These are phyloP conservation scores for Leptoxyphium fumago DNA, from an alignment of 2,329 filamentous ascomycete species.

Conservation along the genomic window DNA sequence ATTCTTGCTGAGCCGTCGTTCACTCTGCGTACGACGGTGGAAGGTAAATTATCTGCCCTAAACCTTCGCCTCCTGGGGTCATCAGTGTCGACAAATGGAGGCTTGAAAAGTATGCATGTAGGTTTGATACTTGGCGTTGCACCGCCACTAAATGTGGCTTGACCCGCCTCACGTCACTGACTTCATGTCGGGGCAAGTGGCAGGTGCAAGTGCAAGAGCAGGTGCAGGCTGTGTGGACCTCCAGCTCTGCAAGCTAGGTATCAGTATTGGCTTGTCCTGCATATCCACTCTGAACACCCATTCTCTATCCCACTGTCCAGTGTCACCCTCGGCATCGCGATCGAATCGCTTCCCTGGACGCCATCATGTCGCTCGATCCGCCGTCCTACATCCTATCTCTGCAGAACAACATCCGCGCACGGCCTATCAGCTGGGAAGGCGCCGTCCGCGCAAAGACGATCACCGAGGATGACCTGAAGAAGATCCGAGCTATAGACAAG, in stretches of 20 bases:
- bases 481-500: conserved; percentile 94
- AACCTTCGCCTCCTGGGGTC: no score
- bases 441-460: conserved; percentile 86
- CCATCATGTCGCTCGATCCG: conserved; percentile 72
- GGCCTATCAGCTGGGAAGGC: conserved; percentile 95
- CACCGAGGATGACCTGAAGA: conserved; percentile 83
- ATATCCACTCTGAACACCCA: neutral
- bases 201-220: neutral
- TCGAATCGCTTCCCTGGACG: conserved; percentile 1
- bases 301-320: neutral
- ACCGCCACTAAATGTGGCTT: neutral
- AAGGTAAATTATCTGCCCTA: no score
- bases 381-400: conserved; percentile 77
- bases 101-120: no score
- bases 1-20: conserved; percentile 21
- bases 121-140: neutral
- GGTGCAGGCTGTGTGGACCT: neutral
- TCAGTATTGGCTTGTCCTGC: neutral
- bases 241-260: neutral
- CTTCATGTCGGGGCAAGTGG: neutral
- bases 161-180: neutral
- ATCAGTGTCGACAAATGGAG: no score
- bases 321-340: no score
- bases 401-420: conserved; percentile 91
- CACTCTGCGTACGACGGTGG: no score